Conservation (phyloP, 139 green algal genomes). For the Chlamydomonas asymmetrica region DNA sequence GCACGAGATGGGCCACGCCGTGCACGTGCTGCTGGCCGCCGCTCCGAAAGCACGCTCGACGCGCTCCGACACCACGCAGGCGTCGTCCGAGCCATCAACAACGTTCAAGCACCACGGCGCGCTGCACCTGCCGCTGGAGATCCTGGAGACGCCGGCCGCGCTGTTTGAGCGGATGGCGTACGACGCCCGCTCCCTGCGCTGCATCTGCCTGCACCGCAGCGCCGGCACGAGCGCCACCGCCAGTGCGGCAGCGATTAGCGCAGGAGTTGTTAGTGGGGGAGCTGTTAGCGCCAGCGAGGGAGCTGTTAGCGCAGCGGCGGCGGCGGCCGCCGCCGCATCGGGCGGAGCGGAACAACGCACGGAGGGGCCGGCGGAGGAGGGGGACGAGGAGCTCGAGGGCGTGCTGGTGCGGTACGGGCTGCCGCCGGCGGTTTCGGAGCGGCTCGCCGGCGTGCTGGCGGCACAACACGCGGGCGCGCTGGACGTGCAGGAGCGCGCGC, state of each 20-base stretch:
- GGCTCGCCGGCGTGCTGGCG: neutral
- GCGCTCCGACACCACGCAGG: neutral
- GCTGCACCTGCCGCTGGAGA: slow-evolving; percentile 17
- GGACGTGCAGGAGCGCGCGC: neutral
- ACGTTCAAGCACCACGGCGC: slow-evolving; percentile 19
- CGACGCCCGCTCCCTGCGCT: neutral
- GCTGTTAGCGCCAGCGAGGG: neutral
- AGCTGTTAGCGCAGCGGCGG: neutral
- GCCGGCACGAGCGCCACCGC: neutral
- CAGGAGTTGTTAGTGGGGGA: neutral
- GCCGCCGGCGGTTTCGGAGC: neutral
- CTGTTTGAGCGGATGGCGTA: slow-evolving; percentile 11
- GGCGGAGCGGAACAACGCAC: neutral
- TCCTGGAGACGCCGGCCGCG: slow-evolving; percentile 23
- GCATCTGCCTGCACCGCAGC: slow-evolving; percentile 1
- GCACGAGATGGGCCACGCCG: slow-evolving; percentile 34
- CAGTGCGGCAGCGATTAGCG: neutral
- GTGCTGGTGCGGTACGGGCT: too few species aligned
- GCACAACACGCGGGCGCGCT: slow-evolving; percentile 2
- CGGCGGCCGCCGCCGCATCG: too few species aligned
- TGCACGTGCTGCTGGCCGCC: slow-evolving; percentile 26
- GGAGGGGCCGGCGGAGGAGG: neutral
- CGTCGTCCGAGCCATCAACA: neutral
- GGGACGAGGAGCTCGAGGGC: neutral
- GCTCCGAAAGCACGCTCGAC: neutral